Evolutionary conservation across 1,284 basidiomycete species (phyloP).

Genomic region (Xerocomus cyaneibrunnescens): DNA sequence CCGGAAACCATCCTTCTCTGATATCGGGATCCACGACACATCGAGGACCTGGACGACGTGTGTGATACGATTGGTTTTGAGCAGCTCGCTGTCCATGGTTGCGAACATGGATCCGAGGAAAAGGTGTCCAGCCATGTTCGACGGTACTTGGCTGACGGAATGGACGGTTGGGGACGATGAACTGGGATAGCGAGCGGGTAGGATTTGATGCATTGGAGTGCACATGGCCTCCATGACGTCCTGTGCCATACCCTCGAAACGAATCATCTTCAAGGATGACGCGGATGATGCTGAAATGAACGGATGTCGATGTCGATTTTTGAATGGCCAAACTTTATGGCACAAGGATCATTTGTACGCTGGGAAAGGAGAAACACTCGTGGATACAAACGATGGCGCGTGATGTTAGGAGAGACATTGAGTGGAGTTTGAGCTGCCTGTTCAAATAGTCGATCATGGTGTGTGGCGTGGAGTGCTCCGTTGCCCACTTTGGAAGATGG

Average conservation of each 20-base stretch:
- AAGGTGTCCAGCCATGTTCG: slow-evolving; percentile 40
- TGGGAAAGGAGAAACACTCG: neutral
- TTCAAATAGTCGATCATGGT: slow-evolving; percentile 34
- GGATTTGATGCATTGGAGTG: slow-evolving; percentile 74
- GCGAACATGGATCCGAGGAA: slow-evolving; percentile 58
- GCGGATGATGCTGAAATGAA: neutral
- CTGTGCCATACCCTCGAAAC: slow-evolving; percentile 64
- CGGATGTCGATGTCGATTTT: neutral
- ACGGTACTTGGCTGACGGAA: slow-evolving; percentile 20
- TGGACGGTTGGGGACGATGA: slow-evolving; percentile 23
- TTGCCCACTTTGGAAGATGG: slow-evolving; percentile 27
- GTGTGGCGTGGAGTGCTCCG: slow-evolving; percentile 17
- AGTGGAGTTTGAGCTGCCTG: slow-evolving; percentile 4
- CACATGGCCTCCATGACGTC: slow-evolving; percentile 79
- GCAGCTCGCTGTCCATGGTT: slow-evolving; percentile 48
- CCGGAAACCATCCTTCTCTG: slow-evolving; percentile 55
- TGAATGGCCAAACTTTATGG: slow-evolving; percentile 4
- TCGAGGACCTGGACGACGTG: slow-evolving; percentile 72
- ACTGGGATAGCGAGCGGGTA: slow-evolving; percentile 41
- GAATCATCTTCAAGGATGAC: slow-evolving; percentile 52
- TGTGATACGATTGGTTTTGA: slow-evolving; percentile 49
- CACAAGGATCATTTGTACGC: slow-evolving; percentile 3
- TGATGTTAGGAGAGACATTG: slow-evolving; percentile 19
- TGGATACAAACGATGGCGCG: slow-evolving; percentile 4
- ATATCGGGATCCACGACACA: slow-evolving; percentile 62